Evolutionary conservation across 2,329 filamentous ascomycete genomes (phyloP).

Genomic region (Thermothelomyces thermophilus): DNA sequence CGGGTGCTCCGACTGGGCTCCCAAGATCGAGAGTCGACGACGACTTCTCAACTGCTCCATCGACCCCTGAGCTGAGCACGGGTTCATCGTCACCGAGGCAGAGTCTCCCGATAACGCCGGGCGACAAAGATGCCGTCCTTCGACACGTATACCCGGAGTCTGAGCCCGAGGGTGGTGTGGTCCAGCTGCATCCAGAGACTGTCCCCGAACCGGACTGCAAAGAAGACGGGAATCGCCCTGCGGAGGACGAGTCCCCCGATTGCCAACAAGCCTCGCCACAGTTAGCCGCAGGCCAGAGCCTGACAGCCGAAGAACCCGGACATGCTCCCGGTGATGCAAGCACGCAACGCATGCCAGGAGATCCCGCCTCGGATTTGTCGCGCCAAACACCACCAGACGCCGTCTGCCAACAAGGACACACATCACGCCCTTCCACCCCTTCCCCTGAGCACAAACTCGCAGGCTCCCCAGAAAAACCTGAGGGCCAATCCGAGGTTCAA

Average conservation of each 20-base stretch:
- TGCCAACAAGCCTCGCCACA: neutral
- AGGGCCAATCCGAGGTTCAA: neutral
- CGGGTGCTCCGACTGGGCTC: neutral
- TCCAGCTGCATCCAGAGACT: neutral
- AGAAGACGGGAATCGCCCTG: neutral
- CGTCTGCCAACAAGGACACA: neutral
- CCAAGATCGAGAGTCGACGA: slow-evolving; percentile 18
- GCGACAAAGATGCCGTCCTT: slow-evolving; percentile 10
- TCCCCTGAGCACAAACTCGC: neutral
- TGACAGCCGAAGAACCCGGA: neutral
- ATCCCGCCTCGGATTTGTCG: slow-evolving; percentile 2
- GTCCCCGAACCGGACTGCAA: neutral
- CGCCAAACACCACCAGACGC: slow-evolving; percentile 2
- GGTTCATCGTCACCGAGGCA: slow-evolving; percentile 28
- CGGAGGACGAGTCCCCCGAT: neutral
- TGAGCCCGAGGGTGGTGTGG: slow-evolving; percentile 11
- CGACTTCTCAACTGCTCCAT: slow-evolving; percentile 26
- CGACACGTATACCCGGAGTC: slow-evolving; percentile 12
- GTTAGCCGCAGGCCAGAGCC: neutral
- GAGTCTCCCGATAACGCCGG: slow-evolving; percentile 28
- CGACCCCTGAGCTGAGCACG: slow-evolving; percentile 30
- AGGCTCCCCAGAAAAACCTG: neutral
- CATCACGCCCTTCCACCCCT: neutral
- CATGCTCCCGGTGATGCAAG: neutral
- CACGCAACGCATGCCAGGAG: neutral